Evolutionary conservation across 208 protist species (phyloP).

Genomic region (Trypanosoma caninum): DNA sequence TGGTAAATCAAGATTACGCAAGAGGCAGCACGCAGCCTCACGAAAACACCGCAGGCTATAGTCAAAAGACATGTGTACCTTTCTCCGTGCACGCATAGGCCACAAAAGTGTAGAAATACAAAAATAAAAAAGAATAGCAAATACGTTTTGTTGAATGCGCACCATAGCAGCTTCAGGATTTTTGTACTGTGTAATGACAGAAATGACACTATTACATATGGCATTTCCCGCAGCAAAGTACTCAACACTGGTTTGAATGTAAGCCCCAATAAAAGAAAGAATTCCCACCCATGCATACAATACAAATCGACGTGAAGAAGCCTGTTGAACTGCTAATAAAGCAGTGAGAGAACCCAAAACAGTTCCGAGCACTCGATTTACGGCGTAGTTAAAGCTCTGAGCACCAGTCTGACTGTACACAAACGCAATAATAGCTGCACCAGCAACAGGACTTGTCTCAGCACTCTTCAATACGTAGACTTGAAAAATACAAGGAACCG

Average conservation of each 20-base stretch:
- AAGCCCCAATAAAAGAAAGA: slow-evolving; percentile 80
- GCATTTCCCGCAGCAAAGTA: slow-evolving; percentile 88
- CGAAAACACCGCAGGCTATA: slow-evolving; percentile 77
- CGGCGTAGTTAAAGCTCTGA: slow-evolving; percentile 89
- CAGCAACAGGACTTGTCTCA: slow-evolving; percentile 73
- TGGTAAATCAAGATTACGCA: slow-evolving; percentile 88
- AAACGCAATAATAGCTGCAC: slow-evolving; percentile 85
- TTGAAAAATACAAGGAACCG: slow-evolving; percentile 81
- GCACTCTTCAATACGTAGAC: slow-evolving; percentile 77
- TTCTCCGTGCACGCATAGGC: slow-evolving; percentile 76
- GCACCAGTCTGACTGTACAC: slow-evolving; percentile 84
- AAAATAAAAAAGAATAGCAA: slow-evolving; percentile 91
- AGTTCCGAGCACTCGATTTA: slow-evolving; percentile 80
- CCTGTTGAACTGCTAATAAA: slow-evolving; percentile 69
- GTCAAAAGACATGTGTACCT: slow-evolving; percentile 84
- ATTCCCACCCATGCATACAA: slow-evolving; percentile 75
- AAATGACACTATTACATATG: slow-evolving; percentile 85
- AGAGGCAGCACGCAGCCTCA: slow-evolving; percentile 65
- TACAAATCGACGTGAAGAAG: slow-evolving; percentile 43
- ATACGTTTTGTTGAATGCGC: slow-evolving; percentile 90
- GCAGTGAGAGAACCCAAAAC: slow-evolving; percentile 75
- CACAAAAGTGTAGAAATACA: slow-evolving; percentile 71
- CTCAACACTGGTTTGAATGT: slow-evolving; percentile 76
- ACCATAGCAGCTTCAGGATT: slow-evolving; percentile 77
- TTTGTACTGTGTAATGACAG: slow-evolving; percentile 81